Percentiles rank a stretch among this genome's conserved stretches.
These are phyloP conservation scores for Trichomonas gallinae DNA, from an alignment of 208 protist species.

Conservation along the genomic window DNA sequence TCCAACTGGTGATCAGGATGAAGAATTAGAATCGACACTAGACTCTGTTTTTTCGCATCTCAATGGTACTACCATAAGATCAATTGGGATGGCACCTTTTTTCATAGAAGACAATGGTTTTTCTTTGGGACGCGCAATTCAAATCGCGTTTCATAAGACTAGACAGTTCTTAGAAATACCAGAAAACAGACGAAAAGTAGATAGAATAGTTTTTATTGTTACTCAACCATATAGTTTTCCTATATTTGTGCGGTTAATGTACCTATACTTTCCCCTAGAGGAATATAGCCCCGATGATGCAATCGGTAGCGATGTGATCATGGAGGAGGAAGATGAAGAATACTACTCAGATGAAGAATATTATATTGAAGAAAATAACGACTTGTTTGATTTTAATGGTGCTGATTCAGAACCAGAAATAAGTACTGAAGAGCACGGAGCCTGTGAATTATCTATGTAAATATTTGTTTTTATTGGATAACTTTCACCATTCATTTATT, in stretches of 20 bases:
- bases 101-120: neutral
- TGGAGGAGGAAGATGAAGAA: neutral
- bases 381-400: neutral
- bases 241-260: neutral
- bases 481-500: too few relatives aligned
- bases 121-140: neutral
- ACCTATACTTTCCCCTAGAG: neutral
- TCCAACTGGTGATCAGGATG: conserved; percentile 28
- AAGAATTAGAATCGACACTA: neutral
- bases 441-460: neutral
- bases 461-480: neutral
- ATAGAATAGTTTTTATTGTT: neutral
- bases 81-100: neutral
- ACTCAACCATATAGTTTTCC: neutral
- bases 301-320: neutral
- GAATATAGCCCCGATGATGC: neutral
- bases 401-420: neutral
- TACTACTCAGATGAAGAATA: neutral
- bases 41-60: neutral
- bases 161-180: neutral
- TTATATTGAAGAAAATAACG: neutral
- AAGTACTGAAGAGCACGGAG: too few relatives aligned
- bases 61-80: neutral
- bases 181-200: neutral
- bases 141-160: neutral